Conservation (phyloP, 2,329 filamentous ascomycete genomes). For the Scytalidium sp. region DNA sequence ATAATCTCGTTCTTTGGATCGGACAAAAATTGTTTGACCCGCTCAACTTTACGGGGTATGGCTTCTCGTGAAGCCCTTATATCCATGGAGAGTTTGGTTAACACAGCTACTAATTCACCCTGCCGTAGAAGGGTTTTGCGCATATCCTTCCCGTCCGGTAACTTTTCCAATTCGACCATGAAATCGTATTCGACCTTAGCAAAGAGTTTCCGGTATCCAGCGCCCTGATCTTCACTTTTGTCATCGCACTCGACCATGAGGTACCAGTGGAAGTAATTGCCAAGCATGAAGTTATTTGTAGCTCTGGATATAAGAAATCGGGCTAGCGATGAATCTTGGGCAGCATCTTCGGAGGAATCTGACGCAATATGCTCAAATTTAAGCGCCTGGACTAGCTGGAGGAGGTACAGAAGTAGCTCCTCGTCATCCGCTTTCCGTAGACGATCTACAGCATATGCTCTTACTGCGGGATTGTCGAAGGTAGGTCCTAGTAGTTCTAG, state of each 20-base stretch:
- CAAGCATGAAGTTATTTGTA: slow-evolving; percentile 82
- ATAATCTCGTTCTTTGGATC: slow-evolving; percentile 90
- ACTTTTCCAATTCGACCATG: slow-evolving; percentile 79
- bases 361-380: slow-evolving; percentile 83
- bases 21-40: slow-evolving; percentile 77
- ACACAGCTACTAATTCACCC: slow-evolving; percentile 81
- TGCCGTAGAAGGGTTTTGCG: slow-evolving; percentile 79
- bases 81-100: slow-evolving; percentile 86
- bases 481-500: slow-evolving; percentile 89
- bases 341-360: slow-evolving; percentile 57
- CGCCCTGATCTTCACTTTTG: slow-evolving; percentile 66
- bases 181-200: slow-evolving; percentile 94
- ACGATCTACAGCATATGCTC: slow-evolving; percentile 90
- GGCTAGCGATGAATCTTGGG: slow-evolving; percentile 79
- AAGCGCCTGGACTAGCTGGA: slow-evolving; percentile 92
- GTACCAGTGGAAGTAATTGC: slow-evolving; percentile 98
- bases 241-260: slow-evolving; percentile 94
- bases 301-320: slow-evolving; percentile 87
- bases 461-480: slow-evolving; percentile 83
- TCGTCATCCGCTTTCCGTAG: slow-evolving; percentile 89
- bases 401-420: slow-evolving; percentile 83
- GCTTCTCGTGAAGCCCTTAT: slow-evolving; percentile 73
- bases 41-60: slow-evolving; percentile 76
- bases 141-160: slow-evolving; percentile 66
- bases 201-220: slow-evolving; percentile 79